These are phyloP conservation scores for Pelargonium nanum DNA, from an alignment of 345 rosid species.

Conservation along the genomic window DNA sequence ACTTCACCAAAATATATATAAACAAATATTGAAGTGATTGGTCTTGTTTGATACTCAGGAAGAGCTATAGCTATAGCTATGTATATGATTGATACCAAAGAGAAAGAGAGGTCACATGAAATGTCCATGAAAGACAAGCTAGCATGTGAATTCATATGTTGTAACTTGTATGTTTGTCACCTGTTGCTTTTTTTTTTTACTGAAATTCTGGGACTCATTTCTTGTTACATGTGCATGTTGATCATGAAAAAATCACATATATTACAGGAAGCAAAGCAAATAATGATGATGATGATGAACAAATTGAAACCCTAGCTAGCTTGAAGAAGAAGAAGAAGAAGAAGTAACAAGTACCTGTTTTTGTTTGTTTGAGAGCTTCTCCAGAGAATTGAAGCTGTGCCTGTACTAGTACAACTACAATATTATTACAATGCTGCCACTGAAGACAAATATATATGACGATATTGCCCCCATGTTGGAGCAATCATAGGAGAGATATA, in stretches of 20 bases:
- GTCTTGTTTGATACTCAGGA: too few relatives aligned
- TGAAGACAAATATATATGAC: too few relatives aligned
- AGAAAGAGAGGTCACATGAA: neutral
- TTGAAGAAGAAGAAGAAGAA: neutral
- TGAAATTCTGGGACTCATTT: neutral
- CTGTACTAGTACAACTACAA: neutral
- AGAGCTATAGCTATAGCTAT: too few relatives aligned
- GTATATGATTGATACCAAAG: neutral
- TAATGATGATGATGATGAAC: too few relatives aligned
- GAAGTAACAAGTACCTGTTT: neutral
- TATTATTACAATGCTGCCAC: too few relatives aligned
- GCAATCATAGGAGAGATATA: too few relatives aligned
- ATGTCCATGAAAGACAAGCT: neutral
- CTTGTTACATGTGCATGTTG: neutral
- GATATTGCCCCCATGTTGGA: too few relatives aligned
- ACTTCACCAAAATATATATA: neutral
- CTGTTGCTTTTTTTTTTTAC: neutral
- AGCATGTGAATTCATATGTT: neutral
- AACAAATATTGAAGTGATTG: neutral
- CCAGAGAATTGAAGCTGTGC: neutral
- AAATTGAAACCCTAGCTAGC: neutral
- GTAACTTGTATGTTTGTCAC: neutral
- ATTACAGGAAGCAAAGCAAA: too few relatives aligned
- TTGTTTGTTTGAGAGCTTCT: neutral
- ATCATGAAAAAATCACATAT: too few relatives aligned